Evolutionary conservation across 108 stramenopile species (phyloP).

Genomic region (Pseudonitzschia multistriata): DNA sequence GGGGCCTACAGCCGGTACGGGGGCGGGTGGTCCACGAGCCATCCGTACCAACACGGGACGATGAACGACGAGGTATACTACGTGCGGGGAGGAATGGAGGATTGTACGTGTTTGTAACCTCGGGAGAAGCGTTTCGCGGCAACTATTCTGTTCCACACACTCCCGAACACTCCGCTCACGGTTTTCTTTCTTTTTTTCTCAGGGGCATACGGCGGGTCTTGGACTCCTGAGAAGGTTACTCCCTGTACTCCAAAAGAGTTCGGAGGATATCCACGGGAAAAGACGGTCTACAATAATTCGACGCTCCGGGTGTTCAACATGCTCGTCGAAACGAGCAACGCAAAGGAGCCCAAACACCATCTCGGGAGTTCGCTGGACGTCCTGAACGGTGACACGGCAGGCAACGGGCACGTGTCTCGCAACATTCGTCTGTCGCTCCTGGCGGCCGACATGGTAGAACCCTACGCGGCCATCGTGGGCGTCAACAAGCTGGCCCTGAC

Average conservation of each 20-base stretch:
- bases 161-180: neutral
- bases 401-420: slow-evolving; percentile 82
- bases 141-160: neutral
- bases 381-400: slow-evolving; percentile 50
- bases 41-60: slow-evolving; percentile 54
- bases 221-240: slow-evolving; percentile 73
- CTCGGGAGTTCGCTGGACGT: slow-evolving; percentile 66
- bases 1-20: slow-evolving; percentile 44
- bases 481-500: slow-evolving; percentile 50
- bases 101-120: slow-evolving; percentile 37
- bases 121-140: neutral
- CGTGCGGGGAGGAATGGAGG: slow-evolving; percentile 97
- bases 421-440: slow-evolving; percentile 87
- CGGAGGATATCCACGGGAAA: slow-evolving; percentile 53
- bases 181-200: slow-evolving; percentile 36
- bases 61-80: slow-evolving; percentile 93
- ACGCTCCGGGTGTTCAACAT: slow-evolving; percentile 89
- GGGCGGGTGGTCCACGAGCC: slow-evolving; percentile 41
- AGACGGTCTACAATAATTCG: slow-evolving; percentile 75
- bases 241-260: slow-evolving; percentile 69
- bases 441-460: slow-evolving; percentile 85
- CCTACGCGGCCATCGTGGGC: slow-evolving; percentile 70
- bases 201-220: slow-evolving; percentile 91
- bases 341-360: slow-evolving; percentile 53
- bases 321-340: slow-evolving; percentile 84